A percentile compares a stretch with the other conserved stretches of the same genome.
Conservation (phyloP, 2,329 filamentous ascomycete species). For the Trichothecium roseum region DNA sequence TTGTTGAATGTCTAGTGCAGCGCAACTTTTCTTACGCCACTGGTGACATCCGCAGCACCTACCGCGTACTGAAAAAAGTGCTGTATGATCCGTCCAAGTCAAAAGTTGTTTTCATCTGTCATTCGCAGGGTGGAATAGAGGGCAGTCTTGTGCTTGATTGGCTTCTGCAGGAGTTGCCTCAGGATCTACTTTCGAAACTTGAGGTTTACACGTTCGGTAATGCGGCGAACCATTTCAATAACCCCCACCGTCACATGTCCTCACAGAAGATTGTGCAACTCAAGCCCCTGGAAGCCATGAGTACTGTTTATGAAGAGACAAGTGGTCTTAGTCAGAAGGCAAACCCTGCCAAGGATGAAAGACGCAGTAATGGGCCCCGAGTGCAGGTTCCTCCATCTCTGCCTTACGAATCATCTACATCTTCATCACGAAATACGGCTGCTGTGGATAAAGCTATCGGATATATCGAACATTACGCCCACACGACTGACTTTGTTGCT, state of each 20-base stretch:
- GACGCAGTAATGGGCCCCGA: constrained; percentile 5
- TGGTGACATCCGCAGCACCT: constrained; percentile 52
- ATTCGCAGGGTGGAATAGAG: constrained; percentile 71
- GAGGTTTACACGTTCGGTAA: constrained; percentile 74
- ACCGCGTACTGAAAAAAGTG: constrained; percentile 49
- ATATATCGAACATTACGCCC: constrained; percentile 73
- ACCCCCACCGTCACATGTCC: constrained; percentile 46
- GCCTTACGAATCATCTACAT: constrained; percentile 14
- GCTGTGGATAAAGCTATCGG: constrained; percentile 44
- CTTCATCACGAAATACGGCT: constrained; percentile 21
- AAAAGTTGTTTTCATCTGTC: constrained; percentile 64
- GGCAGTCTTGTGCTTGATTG: constrained; percentile 65
- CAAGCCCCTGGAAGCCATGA: constrained; percentile 23
- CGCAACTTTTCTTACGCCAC: constrained; percentile 66
- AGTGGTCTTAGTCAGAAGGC: constrained; percentile 4
- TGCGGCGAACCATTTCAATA: constrained; percentile 75
- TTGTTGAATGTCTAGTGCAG: constrained; percentile 69
- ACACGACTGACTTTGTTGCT: constrained; percentile 63
- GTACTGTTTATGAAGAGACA: constrained; percentile 23
- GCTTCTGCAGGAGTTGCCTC: constrained; percentile 61
- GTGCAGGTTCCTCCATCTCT: constrained; percentile 8
- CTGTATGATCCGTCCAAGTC: constrained; percentile 51
- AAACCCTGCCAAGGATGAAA: constrained; percentile 9
- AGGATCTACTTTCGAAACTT: constrained; percentile 54
- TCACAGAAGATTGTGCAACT: constrained; percentile 27